These are phyloP conservation scores for Aureobasidium sp. DNA, from an alignment of 2,329 filamentous ascomycete genomes.

Conservation along the genomic window DNA sequence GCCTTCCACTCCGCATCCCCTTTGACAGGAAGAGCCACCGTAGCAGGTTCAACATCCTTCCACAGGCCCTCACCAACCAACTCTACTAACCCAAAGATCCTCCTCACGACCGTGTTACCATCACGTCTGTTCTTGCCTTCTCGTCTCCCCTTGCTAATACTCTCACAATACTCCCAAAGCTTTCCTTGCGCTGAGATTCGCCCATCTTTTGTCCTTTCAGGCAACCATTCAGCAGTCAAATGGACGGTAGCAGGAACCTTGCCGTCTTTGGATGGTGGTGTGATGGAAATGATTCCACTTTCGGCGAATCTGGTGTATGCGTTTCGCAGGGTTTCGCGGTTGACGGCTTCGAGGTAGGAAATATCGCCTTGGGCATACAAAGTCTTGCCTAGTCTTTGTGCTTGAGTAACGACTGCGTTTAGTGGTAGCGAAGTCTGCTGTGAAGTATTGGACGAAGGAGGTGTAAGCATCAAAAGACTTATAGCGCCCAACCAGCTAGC, in stretches of 20 bases:
- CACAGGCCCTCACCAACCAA: constrained; percentile 63
- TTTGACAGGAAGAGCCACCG: background rate
- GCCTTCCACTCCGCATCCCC: background rate
- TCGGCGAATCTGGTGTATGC: constrained; percentile 81
- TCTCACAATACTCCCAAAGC: constrained; percentile 86
- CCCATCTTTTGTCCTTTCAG: constrained; percentile 53
- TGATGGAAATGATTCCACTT: constrained; percentile 69
- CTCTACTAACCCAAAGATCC: constrained; percentile 73
- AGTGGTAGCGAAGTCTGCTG: constrained; percentile 59
- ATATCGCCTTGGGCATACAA: constrained; percentile 96
- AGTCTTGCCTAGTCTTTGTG: constrained; percentile 78
- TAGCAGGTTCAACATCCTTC: constrained; percentile 10
- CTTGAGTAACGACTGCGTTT: constrained; percentile 68
- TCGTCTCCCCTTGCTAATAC: constrained; percentile 70
- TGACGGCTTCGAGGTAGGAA: constrained; percentile 95
- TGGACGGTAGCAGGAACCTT: constrained; percentile 56
- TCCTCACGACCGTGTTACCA: constrained; percentile 74
- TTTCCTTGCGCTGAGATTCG: constrained; percentile 63
- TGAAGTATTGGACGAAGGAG: constrained; percentile 40
- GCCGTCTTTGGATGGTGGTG: constrained; percentile 58
- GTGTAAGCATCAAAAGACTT: constrained; percentile 76
- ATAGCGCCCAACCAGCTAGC: constrained; percentile 87
- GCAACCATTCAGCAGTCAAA: constrained; percentile 49
- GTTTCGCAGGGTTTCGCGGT: constrained; percentile 96
- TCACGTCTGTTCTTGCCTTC: constrained; percentile 97